These are phyloP conservation scores for Gamsiella multidivaricata DNA, from an alignment of 192 early-diverging fungal species.

Conservation along the genomic window DNA sequence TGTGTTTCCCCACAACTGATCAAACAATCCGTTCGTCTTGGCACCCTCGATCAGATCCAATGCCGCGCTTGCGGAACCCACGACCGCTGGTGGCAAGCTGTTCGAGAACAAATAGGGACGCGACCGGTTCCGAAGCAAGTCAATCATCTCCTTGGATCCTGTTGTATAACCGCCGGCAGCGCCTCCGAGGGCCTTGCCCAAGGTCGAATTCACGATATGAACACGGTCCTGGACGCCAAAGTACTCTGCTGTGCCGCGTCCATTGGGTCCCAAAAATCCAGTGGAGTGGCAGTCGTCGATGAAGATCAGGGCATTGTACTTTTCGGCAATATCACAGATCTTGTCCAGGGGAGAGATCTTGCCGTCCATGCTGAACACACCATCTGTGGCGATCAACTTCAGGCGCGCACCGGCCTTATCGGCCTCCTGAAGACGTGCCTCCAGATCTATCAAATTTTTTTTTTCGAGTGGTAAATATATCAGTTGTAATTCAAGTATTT, in stretches of 20 bases:
- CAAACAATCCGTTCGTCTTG: constrained; percentile 59
- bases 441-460: constrained; percentile 23
- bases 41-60: constrained; percentile 63
- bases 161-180: constrained; percentile 97
- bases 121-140: constrained; percentile 93
- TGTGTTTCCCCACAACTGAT: constrained; percentile 69
- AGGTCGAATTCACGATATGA: constrained; percentile 93
- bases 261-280: constrained; percentile 92
- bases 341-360: constrained; percentile 90
- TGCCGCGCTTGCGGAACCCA: constrained; percentile 79
- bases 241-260: constrained; percentile 93
- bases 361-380: constrained; percentile 96
- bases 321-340: constrained; percentile 86
- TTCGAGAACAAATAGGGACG: constrained; percentile 98
- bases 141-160: constrained; percentile 86
- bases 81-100: constrained; percentile 92
- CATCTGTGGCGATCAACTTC: constrained; percentile 95
- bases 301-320: constrained; percentile 95
- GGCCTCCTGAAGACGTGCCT: constrained; percentile 80
- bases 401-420: constrained; percentile 81
- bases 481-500: too few species aligned
- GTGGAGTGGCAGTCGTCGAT: constrained; percentile 96
- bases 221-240: constrained; percentile 86
- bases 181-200: constrained; percentile 92
- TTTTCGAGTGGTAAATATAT: background rate